Evolutionary conservation across 805 yeast species (phyloP), one percentile per base, ranked within the genome.

Genomic region (Blastobotrys parvus): DNA sequence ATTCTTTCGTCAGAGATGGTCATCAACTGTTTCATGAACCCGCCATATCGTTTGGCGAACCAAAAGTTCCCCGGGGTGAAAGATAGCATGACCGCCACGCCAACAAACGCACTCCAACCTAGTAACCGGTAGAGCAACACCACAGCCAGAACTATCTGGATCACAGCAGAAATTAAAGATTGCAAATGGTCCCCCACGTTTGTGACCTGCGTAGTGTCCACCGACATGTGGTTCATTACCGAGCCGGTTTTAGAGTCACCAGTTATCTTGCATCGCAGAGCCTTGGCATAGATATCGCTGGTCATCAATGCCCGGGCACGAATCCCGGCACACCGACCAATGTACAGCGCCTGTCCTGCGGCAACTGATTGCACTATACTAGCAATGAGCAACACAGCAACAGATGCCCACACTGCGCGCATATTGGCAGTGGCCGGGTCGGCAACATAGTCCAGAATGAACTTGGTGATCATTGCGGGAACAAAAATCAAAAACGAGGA

Each of bases 171-270:
- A n/a, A 84, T 80, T 57, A 89, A 80, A 54, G 76, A 83, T 61
- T 92, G 97, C 45, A 90, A 64, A 58, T 92, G 92, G 31, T 94
- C 95, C 65, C 92, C 82, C 45, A 90, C 78, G 67, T 92, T 97
- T 29, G 95, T 82, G 25, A 92, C 89, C 63, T 90, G 92, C 68
- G 87, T 90, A 3, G 98, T 92, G 68, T 92, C 98, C 39, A 92
- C 92, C 22, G 97, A 75, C 69, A 90, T 90, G 55, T 92, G 71
- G 59, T 92, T 92, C 59, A 92, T 90, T 51, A 92, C 85, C 11
- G 95, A 89, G 51, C 98, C 98, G 42, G 87, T 62, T 3, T 43
- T 54, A 49, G 19, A 59, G 3, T 54, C 64, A 19, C 68, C 61
- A 2, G 67, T 59, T 2, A 77, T 74, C 56, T 79, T 77, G 67